A percentile compares a stretch with the other conserved stretches of the same genome.
phyloP scores from a whole-genome alignment of 2,329 filamentous ascomycete genomes.

The Trichoderma koningiopsis region DNA sequence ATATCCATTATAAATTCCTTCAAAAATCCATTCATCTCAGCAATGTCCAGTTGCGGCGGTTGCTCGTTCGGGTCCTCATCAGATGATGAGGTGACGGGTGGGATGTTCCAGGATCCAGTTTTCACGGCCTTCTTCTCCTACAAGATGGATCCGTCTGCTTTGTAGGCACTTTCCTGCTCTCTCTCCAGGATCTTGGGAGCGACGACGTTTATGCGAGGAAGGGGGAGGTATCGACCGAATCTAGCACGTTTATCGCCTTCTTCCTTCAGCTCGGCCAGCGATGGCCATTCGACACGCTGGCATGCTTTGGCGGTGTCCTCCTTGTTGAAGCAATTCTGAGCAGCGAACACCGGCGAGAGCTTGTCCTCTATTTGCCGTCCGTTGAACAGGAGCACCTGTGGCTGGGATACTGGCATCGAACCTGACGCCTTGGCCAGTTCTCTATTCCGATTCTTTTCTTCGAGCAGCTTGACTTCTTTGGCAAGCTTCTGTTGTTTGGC shows the following conservation, averaged over 20 bases:
- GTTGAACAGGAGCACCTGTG: constrained; percentile 31
- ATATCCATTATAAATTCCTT: constrained; percentile 22
- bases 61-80: background rate
- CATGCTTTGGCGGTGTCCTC: constrained; percentile 26
- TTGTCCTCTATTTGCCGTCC: constrained; percentile 36
- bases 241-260: constrained; percentile 38
- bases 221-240: constrained; percentile 38
- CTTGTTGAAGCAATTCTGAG: constrained; percentile 39
- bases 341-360: constrained; percentile 40
- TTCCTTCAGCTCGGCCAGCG: constrained; percentile 41
- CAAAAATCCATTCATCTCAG: constrained; percentile 17
- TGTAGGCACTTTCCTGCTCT: constrained; percentile 26
- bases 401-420: constrained; percentile 7
- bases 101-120: constrained; percentile 30
- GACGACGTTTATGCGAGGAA: constrained; percentile 35
- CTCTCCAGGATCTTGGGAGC: constrained; percentile 23
- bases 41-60: constrained; percentile 5
- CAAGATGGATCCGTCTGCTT: constrained; percentile 32
- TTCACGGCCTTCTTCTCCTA: constrained; percentile 36
- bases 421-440: constrained; percentile 17
- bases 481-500: constrained; percentile 32
- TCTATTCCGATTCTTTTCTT: constrained; percentile 30
- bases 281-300: constrained; percentile 38
- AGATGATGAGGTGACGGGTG: constrained; percentile 25
- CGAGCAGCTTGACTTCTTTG: constrained; percentile 31